Base-by-base conservation (phyloP, 805 yeast species). In the Hanseniaspora clermontiae region DNA sequence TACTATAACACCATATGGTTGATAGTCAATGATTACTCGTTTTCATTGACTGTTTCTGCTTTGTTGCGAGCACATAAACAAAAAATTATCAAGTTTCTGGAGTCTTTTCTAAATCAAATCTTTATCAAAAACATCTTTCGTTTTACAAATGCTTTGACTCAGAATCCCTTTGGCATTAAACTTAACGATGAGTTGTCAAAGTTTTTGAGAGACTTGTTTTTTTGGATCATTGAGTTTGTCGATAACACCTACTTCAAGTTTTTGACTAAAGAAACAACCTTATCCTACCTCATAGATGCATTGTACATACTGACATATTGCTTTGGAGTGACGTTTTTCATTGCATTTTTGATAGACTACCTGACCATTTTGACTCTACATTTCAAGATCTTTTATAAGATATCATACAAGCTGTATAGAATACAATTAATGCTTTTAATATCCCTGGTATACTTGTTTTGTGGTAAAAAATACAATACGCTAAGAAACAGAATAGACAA, bases 101-200 rank as follows among this genome's bases (percentile, higher is more conserved):
- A 60, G 43, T 43, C 37, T 11, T 20, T 51, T 10, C 57, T 68
- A 9, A 58, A 52, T 12, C 58, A 58, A 39, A 61, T 57, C 37
- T 60, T 66, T 5, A 78, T 78, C 55, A 64, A 70, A 37, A 72
- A 73, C n/a, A 68, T 83, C 45, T 69, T 74, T 19, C 59, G 65
- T 2, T 66, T 82, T 40, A 80, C 90, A 3, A 61, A 72, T 0
- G 85, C 95, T 90, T 74, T 93, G 39, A 87, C 89, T 73, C 77
- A 81, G 59, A 85, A 90, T 63, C 98, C 98, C 0, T 95, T 91
- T 15, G 98, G 98, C 4, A 81, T 93, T 63, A 93, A 93, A 65
- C 77, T 93, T 53, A 93, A 93, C 67, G 83, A 81, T 58, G 96
- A 89, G 63, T 73, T 93, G 19, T 87, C 96, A 0, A 75, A 73